These are phyloP conservation scores for Malus sylvestris DNA, from an alignment of 306 rosid species.

Conservation along the genomic window DNA sequence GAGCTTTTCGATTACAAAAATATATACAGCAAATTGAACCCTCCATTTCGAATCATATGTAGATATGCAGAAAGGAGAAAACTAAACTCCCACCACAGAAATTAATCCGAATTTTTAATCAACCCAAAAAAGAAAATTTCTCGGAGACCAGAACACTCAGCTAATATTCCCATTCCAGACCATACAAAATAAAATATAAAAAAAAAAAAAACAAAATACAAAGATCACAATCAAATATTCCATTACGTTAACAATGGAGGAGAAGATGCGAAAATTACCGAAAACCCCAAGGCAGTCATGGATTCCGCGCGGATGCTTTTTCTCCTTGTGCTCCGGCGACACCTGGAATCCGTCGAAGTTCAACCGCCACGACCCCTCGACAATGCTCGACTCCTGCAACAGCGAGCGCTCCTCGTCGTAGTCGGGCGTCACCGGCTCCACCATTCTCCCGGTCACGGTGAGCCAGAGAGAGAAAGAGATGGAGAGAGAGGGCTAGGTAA, in stretches of 20 bases:
- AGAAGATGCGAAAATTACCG: slow-evolving; percentile 27
- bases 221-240: not conserved
- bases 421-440: slow-evolving; percentile 21
- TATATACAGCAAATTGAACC: not conserved
- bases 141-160: not conserved
- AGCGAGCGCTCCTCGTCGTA: slow-evolving; percentile 55
- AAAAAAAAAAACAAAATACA: not conserved
- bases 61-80: not conserved
- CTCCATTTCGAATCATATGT: not conserved
- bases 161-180: not conserved
- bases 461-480: not conserved
- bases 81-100: not conserved
- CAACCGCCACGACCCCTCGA: slow-evolving; percentile 77
- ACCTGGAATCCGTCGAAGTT: slow-evolving; percentile 67
- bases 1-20: not conserved
- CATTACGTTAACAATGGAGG: not conserved
- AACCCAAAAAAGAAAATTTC: not conserved
- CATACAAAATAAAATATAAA: not conserved
- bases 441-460: slow-evolving; percentile 31
- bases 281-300: slow-evolving; percentile 78
- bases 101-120: not conserved
- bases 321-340: slow-evolving; percentile 41
- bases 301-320: slow-evolving; percentile 53
- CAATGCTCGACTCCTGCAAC: slow-evolving; percentile 38
- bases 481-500: not conserved